Evolutionary conservation across 140 eudicot genomes (phyloP).

Genomic region (Senecio squalidus): DNA sequence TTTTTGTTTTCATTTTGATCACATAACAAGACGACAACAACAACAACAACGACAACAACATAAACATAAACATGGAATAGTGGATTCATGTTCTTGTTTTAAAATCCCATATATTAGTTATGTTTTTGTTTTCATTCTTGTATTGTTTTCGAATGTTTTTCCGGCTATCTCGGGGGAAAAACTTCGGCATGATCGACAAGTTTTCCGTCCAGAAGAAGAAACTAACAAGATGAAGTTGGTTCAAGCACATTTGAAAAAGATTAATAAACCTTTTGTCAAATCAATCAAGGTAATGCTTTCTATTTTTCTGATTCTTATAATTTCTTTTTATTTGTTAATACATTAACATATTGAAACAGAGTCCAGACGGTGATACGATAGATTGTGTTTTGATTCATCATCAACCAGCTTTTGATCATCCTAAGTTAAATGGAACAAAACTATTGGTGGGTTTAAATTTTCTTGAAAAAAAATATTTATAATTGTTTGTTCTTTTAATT

Average conservation of each 20-base stretch:
- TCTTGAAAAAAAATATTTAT: background rate
- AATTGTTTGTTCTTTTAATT: background rate
- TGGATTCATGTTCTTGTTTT: constrained; percentile 16
- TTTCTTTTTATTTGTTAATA: background rate
- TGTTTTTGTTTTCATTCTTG: constrained; percentile 24
- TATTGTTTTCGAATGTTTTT: constrained; percentile 33
- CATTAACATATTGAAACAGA: constrained; percentile 51
- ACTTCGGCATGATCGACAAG: constrained; percentile 29
- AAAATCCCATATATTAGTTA: constrained; percentile 17
- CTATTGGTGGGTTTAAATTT: constrained; percentile 50
- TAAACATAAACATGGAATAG: constrained; percentile 12
- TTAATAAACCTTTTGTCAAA: constrained; percentile 66
- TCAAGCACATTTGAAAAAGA: constrained; percentile 57
- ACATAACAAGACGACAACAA: constrained; percentile 20
- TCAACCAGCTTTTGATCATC: constrained; percentile 93
- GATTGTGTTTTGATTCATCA: constrained; percentile 71
- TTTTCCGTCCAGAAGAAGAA: constrained; percentile 46
- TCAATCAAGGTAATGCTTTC: constrained; percentile 57
- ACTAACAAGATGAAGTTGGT: constrained; percentile 43
- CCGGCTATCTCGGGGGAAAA: constrained; percentile 32
- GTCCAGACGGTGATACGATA: constrained; percentile 86
- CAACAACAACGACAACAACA: constrained; percentile 17
- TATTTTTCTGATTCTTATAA: background rate
- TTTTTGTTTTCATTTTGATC: constrained; percentile 17
- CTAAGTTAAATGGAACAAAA: constrained; percentile 55